phyloP scores from a whole-genome alignment of 2,329 filamentous ascomycete species.

The Helicocarpus griseus region DNA sequence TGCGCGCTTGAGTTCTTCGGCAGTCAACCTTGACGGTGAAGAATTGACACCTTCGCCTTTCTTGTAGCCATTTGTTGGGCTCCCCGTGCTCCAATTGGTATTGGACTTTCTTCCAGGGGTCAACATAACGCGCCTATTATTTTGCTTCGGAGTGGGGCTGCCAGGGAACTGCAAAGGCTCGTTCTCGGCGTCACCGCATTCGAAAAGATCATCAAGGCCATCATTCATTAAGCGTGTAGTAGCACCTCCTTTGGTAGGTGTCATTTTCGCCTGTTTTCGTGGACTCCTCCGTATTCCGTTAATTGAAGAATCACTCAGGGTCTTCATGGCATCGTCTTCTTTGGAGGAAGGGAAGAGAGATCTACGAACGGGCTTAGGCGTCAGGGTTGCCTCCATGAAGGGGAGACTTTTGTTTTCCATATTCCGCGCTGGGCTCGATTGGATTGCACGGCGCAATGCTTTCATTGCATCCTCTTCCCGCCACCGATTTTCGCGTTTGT shows the following conservation, averaged over 20 bases:
- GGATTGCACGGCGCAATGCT: slow-evolving; percentile 45
- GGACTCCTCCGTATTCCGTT: slow-evolving; percentile 43
- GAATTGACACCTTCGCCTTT: slow-evolving; percentile 16
- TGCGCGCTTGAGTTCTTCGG: slow-evolving; percentile 26
- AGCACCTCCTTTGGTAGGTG: slow-evolving; percentile 50
- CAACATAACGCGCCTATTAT: slow-evolving; percentile 41
- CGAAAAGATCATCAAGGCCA: slow-evolving; percentile 57
- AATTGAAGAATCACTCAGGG: slow-evolving; percentile 25
- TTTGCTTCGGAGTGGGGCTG: slow-evolving; percentile 44
- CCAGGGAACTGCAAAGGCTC: slow-evolving; percentile 46
- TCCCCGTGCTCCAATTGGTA: neutral
- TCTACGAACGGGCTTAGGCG: slow-evolving; percentile 44
- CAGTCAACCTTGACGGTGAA: slow-evolving; percentile 23
- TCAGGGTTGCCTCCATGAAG: slow-evolving; percentile 42
- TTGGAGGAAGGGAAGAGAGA: slow-evolving; percentile 34
- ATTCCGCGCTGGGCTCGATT: slow-evolving; percentile 51
- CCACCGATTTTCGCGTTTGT: slow-evolving; percentile 25
- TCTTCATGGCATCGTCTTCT: slow-evolving; percentile 27
- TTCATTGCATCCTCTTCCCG: slow-evolving; percentile 32
- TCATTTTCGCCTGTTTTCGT: slow-evolving; percentile 30
- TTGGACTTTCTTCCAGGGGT: slow-evolving; percentile 20
- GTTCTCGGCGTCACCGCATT: slow-evolving; percentile 40
- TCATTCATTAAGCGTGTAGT: slow-evolving; percentile 37
- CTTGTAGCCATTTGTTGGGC: slow-evolving; percentile 13
- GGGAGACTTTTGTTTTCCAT: slow-evolving; percentile 32